phyloP scores from a whole-genome alignment of 306 rosid species.

The Erythrophleum fordii region DNA sequence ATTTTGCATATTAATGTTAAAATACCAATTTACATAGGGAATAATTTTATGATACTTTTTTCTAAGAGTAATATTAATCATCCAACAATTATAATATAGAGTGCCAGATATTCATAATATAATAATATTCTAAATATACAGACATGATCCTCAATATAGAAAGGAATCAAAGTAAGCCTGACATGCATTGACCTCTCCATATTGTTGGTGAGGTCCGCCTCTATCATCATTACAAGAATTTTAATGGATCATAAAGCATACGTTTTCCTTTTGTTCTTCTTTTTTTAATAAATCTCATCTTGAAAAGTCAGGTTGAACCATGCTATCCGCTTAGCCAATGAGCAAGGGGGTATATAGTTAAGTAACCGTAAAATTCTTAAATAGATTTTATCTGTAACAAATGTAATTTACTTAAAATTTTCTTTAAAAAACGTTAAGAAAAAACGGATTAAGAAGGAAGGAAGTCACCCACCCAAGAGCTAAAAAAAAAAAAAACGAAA shows the following conservation, averaged over 20 bases:
- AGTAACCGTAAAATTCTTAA: not conserved
- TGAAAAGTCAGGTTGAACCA: slow-evolving; percentile 28
- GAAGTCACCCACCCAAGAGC: no score
- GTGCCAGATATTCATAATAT: no score
- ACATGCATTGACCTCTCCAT: not conserved
- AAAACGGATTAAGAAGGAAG: no score
- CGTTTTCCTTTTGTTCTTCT: not conserved
- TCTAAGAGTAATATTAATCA: no score
- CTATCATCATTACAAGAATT: slow-evolving; percentile 11
- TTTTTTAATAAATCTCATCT: not conserved
- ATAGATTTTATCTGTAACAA: not conserved
- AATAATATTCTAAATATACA: no score
- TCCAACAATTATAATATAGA: no score
- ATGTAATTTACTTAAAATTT: no score
- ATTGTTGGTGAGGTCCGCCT: slow-evolving; percentile 14
- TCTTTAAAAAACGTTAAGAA: no score
- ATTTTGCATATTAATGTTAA: no score
- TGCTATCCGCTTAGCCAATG: slow-evolving; percentile 25
- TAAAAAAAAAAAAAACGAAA: no score
- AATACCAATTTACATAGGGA: no score
- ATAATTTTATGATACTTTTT: no score
- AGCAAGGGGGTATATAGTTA: not conserved
- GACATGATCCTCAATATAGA: not conserved
- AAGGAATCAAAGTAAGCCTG: not conserved
- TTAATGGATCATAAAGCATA: not conserved